Conservation (phyloP, 2,329 filamentous ascomycete species). For the Fusarium musae region DNA sequence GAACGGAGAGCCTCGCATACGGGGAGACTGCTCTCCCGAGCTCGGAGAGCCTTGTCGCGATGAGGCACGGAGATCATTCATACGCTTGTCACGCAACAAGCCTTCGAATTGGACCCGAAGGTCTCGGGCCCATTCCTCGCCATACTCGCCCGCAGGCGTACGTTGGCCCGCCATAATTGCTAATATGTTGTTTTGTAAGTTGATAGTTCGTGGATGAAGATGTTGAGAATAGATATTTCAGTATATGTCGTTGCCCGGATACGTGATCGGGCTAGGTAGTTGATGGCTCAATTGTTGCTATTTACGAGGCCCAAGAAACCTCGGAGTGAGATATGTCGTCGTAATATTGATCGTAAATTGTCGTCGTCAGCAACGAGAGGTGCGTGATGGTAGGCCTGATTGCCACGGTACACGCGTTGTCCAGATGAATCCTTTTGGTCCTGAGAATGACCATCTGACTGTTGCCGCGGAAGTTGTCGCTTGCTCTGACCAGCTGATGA, state of each 20-base stretch:
- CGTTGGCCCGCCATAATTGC: conserved; percentile 53
- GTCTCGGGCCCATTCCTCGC: conserved; percentile 81
- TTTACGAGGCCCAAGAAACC: conserved; percentile 29
- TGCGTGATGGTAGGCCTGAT: conserved; percentile 43
- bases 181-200: neutral
- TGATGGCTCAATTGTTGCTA: conserved; percentile 31
- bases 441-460: conserved; percentile 31
- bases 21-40: conserved; percentile 62
- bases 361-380: conserved; percentile 42
- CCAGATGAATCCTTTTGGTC: conserved; percentile 24
- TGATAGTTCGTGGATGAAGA: conserved; percentile 1
- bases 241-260: conserved; percentile 28
- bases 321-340: conserved; percentile 26
- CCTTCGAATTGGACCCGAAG: conserved; percentile 88
- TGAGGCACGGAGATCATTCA: conserved; percentile 75
- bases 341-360: conserved; percentile 41
- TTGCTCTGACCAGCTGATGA: conserved; percentile 25
- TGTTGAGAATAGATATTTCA: conserved; percentile 1
- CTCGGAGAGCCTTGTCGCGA: conserved; percentile 69
- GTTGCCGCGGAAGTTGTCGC: conserved; percentile 17
- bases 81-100: conserved; percentile 83
- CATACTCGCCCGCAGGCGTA: conserved; percentile 59
- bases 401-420: conserved; percentile 42
- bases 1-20: conserved; percentile 55
- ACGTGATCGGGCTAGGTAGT: conserved; percentile 8